These are phyloP conservation scores for Pseudopediastrum boryanum DNA, from an alignment of 139 green algal species.

Conservation along the genomic window DNA sequence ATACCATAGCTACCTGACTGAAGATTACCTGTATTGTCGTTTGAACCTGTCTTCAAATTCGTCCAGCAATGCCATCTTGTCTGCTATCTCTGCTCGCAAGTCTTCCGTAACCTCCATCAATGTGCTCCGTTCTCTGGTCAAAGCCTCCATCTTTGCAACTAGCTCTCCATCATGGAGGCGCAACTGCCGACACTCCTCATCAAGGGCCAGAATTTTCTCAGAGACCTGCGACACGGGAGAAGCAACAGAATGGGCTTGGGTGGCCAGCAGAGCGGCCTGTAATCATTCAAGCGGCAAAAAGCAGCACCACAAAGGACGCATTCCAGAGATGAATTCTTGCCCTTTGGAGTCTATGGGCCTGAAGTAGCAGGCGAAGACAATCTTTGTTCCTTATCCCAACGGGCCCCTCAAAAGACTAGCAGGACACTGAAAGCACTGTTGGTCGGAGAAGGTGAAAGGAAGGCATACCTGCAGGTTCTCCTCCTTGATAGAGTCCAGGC, in stretches of 20 bases:
- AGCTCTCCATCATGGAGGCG: conserved; percentile 25
- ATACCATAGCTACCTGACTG: too few species aligned
- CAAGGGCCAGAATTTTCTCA: conserved; percentile 66
- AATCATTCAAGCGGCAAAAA: too few species aligned
- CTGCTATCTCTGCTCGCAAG: conserved; percentile 53
- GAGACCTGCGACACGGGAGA: conserved; percentile 50
- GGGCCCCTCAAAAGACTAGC: too few species aligned
- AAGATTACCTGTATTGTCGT: conserved; percentile 56
- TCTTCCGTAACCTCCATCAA: conserved; percentile 34
- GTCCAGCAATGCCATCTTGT: conserved; percentile 73
- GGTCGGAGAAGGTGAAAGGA: not conserved
- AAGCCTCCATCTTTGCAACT: conserved; percentile 14
- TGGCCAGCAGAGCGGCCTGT: too few species aligned
- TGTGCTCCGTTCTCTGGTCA: conserved; percentile 11
- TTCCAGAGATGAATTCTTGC: too few species aligned
- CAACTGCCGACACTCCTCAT: conserved; percentile 51
- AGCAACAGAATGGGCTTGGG: too few species aligned
- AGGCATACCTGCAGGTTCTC: conserved; percentile 66
- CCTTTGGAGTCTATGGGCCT: too few species aligned
- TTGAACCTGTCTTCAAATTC: conserved; percentile 71
- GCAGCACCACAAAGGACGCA: too few species aligned
- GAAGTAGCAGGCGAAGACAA: too few species aligned
- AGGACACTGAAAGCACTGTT: too few species aligned
- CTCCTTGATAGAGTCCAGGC: conserved; percentile 50
- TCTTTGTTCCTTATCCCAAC: too few species aligned